phyloP scores from a whole-genome alignment of 2,329 filamentous ascomycete genomes.

The Arthrobotrys sinensis region DNA sequence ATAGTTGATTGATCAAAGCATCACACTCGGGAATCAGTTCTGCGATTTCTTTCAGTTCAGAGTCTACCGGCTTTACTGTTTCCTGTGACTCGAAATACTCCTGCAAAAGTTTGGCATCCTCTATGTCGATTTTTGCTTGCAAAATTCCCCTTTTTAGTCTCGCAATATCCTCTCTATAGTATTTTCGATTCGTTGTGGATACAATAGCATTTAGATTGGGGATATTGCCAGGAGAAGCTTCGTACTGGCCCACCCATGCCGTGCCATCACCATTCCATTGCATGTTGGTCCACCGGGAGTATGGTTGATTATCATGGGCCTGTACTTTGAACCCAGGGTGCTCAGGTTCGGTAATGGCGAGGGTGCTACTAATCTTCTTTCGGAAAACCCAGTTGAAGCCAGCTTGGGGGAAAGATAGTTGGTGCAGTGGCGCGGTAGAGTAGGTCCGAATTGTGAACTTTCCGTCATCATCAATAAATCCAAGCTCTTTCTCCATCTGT shows the following conservation, averaged over 20 bases:
- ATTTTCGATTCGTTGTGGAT: slow-evolving; percentile 19
- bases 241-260: slow-evolving; percentile 28
- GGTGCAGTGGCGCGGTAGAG: slow-evolving; percentile 16
- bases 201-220: slow-evolving; percentile 21
- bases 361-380: slow-evolving; percentile 21
- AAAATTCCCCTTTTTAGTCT: slow-evolving; percentile 7
- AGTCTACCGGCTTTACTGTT: slow-evolving; percentile 13
- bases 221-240: slow-evolving; percentile 26
- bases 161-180: slow-evolving; percentile 9
- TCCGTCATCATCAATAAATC: slow-evolving; percentile 24
- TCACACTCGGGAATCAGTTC: slow-evolving; percentile 14
- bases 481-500: slow-evolving; percentile 37
- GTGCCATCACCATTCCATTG: background rate
- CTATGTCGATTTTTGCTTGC: background rate
- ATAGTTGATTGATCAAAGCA: slow-evolving; percentile 21
- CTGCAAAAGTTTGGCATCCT: background rate
- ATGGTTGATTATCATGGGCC: slow-evolving; percentile 18
- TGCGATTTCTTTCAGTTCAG: slow-evolving; percentile 22
- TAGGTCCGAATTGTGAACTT: slow-evolving; percentile 34
- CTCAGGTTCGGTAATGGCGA: slow-evolving; percentile 21
- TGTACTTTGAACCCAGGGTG: slow-evolving; percentile 33
- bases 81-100: slow-evolving; percentile 19
- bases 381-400: slow-evolving; percentile 4
- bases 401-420: background rate
- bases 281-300: slow-evolving; percentile 22